Conservation (phyloP, 306 rosid species). For the Vigna nakashimae region DNA sequence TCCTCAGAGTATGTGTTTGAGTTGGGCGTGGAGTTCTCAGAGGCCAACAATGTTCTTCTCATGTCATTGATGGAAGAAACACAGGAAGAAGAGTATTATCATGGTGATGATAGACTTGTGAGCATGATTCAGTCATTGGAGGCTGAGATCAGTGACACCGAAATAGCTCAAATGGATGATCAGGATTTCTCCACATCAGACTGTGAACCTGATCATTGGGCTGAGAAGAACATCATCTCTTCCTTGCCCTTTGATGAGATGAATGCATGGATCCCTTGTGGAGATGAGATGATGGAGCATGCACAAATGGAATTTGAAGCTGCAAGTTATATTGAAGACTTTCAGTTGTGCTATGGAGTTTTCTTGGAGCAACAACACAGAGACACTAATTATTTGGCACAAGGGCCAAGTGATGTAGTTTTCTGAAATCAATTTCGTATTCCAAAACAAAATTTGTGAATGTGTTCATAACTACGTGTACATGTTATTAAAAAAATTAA, state of each 20-base stretch:
- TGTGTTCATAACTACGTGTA: neutral
- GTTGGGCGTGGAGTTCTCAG: conserved; percentile 17
- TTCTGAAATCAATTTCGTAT: conserved; percentile 17
- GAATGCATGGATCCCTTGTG: conserved; percentile 48
- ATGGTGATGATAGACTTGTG: conserved; percentile 56
- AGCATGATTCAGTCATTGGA: conserved; percentile 63
- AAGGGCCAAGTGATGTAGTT: conserved; percentile 32
- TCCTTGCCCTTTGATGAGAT: conserved; percentile 43
- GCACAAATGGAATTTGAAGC: conserved; percentile 40
- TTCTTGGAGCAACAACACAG: conserved; percentile 45
- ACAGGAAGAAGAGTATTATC: conserved; percentile 51
- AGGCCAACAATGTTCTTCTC: conserved; percentile 49
- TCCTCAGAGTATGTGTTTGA: conserved; percentile 41
- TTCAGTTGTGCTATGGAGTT: conserved; percentile 38
- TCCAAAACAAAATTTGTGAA: neutral
- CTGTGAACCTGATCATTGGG: conserved; percentile 40
- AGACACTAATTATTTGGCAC: conserved; percentile 12
- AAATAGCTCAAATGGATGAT: conserved; percentile 29
- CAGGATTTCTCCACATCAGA: conserved; percentile 47
- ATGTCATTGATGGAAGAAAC: conserved; percentile 58
- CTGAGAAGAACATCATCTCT: conserved; percentile 48
- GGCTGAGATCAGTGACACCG: conserved; percentile 52
- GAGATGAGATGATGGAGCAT: conserved; percentile 39
- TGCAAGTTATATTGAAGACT: conserved; percentile 36
- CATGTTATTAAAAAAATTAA: neutral